These are phyloP conservation scores for Eutypa lata DNA, from an alignment of 2,329 filamentous ascomycete species.

Conservation along the genomic window DNA sequence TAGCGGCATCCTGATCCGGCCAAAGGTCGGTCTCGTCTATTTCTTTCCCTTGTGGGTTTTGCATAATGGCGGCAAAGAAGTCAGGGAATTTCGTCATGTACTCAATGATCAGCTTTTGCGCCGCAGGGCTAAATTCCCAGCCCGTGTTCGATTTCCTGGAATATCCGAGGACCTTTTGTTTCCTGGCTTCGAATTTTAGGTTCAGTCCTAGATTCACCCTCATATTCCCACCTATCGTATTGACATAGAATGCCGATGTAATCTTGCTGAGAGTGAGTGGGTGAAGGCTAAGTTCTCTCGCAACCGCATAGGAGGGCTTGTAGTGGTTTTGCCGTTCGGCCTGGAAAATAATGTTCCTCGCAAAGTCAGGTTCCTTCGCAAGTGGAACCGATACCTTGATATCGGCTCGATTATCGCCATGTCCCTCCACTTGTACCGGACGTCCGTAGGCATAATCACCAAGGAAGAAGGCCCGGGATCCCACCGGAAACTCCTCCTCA, in stretches of 20 bases:
- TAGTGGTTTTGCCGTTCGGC: conserved; percentile 73
- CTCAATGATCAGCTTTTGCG: conserved; percentile 73
- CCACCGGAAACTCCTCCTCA: conserved; percentile 84
- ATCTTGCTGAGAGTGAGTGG: conserved; percentile 91
- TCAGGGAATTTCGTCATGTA: conserved; percentile 96
- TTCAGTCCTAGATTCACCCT: conserved; percentile 91
- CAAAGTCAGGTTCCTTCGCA: conserved; percentile 77
- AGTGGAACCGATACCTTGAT: conserved; percentile 73
- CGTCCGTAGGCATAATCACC: conserved; percentile 91
- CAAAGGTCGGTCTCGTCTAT: conserved; percentile 86
- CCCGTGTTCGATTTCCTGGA: conserved; percentile 81
- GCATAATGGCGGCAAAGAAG: conserved; percentile 85
- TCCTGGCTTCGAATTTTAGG: conserved; percentile 93
- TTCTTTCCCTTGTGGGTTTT: conserved; percentile 80
- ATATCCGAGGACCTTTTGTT: conserved; percentile 93
- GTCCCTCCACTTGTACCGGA: conserved; percentile 76
- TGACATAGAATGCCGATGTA: conserved; percentile 88
- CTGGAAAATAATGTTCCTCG: conserved; percentile 66
- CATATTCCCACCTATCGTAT: conserved; percentile 66
- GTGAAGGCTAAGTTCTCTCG: conserved; percentile 76
- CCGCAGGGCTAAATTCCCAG: conserved; percentile 92
- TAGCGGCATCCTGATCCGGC: conserved; percentile 66
- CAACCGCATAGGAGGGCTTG: conserved; percentile 83
- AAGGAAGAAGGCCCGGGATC: conserved; percentile 84
- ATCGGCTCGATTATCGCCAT: conserved; percentile 71